Conservation (phyloP, 805 yeast species). For the Ogataea nitratoaversa region DNA sequence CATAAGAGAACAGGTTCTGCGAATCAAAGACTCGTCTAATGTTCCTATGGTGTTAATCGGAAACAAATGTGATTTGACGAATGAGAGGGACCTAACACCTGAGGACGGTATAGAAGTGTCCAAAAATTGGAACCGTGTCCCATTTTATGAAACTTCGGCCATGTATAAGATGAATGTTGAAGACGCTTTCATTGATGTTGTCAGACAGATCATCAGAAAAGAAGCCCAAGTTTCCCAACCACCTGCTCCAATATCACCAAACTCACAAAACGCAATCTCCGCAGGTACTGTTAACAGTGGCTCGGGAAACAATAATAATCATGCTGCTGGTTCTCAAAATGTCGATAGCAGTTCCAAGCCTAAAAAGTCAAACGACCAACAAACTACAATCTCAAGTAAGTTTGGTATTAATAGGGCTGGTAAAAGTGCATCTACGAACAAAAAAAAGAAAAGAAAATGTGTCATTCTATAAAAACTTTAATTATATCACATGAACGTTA, state of each 20-base stretch:
- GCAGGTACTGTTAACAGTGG: background rate
- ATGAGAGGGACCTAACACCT: conserved; percentile 69
- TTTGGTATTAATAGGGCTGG: background rate
- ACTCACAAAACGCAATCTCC: background rate
- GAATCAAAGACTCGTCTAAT: conserved; percentile 70
- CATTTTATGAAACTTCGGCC: conserved; percentile 94
- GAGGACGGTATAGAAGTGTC: conserved; percentile 83
- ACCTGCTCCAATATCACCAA: conserved; percentile 4
- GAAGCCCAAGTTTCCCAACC: conserved; percentile 37
- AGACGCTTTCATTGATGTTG: conserved; percentile 84
- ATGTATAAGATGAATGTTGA: conserved; percentile 84
- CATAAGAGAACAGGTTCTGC: conserved; percentile 75
- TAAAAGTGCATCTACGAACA: conserved; percentile 2
- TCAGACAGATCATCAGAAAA: conserved; percentile 81
- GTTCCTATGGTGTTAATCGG: conserved; percentile 92
- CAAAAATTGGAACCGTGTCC: conserved; percentile 82
- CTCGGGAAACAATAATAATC: background rate
- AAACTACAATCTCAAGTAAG: conserved; percentile 3
- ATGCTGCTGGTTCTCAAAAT: background rate
- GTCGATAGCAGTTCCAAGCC: background rate
- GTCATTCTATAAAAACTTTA: conserved; percentile 15
- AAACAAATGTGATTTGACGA: conserved; percentile 80
- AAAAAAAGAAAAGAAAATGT: conserved; percentile 19
- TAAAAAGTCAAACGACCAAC: background rate
- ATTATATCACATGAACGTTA: too few relatives aligned